Percentiles rank a stretch among this genome's conserved stretches.
Conservation (phyloP, 176 grass and related monocot genomes). For the Hyparrhenia diplandra region DNA sequence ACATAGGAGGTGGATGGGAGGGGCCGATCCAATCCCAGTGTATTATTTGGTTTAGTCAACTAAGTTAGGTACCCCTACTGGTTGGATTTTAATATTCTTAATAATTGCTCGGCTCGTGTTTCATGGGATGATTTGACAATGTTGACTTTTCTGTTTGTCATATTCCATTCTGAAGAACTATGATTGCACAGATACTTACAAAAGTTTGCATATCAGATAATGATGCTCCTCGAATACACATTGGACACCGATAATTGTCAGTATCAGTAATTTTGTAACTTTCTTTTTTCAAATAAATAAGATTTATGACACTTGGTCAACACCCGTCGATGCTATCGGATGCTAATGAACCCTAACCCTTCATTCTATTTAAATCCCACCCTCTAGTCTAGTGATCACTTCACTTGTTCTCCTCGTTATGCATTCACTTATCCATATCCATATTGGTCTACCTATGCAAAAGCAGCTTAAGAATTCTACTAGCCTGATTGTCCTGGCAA, state of each 20-base stretch:
- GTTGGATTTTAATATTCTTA: neutral
- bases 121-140: slow-evolving; percentile 32
- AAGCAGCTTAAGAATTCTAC: neutral
- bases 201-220: neutral
- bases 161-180: neutral
- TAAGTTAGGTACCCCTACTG: neutral
- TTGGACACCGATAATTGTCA: neutral
- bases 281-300: neutral
- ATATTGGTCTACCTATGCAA: neutral
- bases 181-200: neutral
- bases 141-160: neutral
- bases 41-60: neutral
- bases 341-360: neutral
- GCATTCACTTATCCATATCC: neutral
- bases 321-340: neutral
- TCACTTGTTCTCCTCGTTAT: neutral
- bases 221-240: neutral
- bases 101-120: neutral
- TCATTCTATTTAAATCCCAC: neutral
- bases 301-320: neutral
- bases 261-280: neutral
- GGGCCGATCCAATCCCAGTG: neutral
- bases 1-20: neutral
- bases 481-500: slow-evolving; percentile 21
- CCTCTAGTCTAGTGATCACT: neutral